These are phyloP conservation scores for Pleurotus tuoliensis DNA, from an alignment of 768 basidiomycete species.

Conservation along the genomic window DNA sequence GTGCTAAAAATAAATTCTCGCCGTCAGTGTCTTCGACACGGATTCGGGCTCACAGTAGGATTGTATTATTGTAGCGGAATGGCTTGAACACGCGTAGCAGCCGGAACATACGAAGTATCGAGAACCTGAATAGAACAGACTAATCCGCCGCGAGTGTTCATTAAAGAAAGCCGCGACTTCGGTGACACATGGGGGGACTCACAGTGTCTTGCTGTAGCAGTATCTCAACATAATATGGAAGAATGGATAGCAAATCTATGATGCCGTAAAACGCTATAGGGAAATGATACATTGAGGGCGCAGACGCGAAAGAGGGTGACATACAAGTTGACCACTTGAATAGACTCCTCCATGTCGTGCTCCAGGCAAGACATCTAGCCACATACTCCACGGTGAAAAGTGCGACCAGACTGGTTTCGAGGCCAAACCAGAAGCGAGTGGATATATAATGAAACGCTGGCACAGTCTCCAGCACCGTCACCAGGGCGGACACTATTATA, in stretches of 20 bases:
- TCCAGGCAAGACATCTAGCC: slow-evolving; percentile 73
- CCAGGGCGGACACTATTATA: slow-evolving; percentile 70
- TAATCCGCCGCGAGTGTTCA: slow-evolving; percentile 20
- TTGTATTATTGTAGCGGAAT: slow-evolving; percentile 80
- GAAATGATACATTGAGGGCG: slow-evolving; percentile 9
- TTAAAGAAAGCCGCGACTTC: not conserved
- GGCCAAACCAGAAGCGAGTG: slow-evolving; percentile 76
- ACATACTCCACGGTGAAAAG: slow-evolving; percentile 86
- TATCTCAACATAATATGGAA: slow-evolving; percentile 89
- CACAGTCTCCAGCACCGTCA: slow-evolving; percentile 79
- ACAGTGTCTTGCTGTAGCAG: slow-evolving; percentile 83
- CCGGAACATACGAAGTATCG: slow-evolving; percentile 86
- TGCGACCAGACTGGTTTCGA: slow-evolving; percentile 81
- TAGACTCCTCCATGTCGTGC: slow-evolving; percentile 55
- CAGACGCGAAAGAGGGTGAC: slow-evolving; percentile 13
- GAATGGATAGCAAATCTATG: slow-evolving; percentile 79
- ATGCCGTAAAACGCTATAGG: slow-evolving; percentile 74
- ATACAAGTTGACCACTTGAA: slow-evolving; percentile 68
- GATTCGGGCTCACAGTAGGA: slow-evolving; percentile 59
- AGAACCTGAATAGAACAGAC: slow-evolving; percentile 87
- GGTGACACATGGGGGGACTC: slow-evolving; percentile 19
- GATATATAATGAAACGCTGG: slow-evolving; percentile 70
- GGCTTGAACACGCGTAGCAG: slow-evolving; percentile 86
- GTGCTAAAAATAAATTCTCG: slow-evolving; percentile 42
- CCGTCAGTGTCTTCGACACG: not conserved